Base-by-base conservation (phyloP, 2,329 filamentous ascomycete genomes). In the Diaporthe aspalathi region DNA sequence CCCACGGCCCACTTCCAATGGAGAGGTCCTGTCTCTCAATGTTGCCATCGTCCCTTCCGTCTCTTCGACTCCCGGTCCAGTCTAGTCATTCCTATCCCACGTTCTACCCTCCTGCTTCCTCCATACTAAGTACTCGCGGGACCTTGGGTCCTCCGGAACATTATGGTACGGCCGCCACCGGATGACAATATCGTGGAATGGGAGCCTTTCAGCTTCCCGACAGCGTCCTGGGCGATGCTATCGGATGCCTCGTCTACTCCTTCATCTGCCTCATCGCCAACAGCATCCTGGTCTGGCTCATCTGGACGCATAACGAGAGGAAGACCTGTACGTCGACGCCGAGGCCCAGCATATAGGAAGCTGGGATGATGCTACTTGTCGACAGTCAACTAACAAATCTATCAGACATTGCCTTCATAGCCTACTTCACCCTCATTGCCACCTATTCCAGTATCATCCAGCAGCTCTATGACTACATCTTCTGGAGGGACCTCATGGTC, bases 151-250 rank as follows among this genome's bases (percentile, higher is more conserved):
- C 43, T 47, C 60, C 43, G 45, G 60, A 50, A 38, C 60, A 65
- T 38, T 65, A 65, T 65, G 60, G 29, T 65, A 65, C 60, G 29
- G 60, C 60, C 60, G 32, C 60, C 60, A 65, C 45, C 60, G 60
- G 60, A 65, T 68, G 60, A 66, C 27, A 68, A 62, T 32, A 67
- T 47, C 67, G 60, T 72, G 70, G 67, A 68, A 72, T 72, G 70
- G 70, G 70, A 49, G 70, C 70, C 70, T 72, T 72, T 70, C 70
- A 72, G 70, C 70, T 72, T 70, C 70, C 70, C 29, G 70, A 67
- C 60, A 72, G 70, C 67, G 70, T 72, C 60, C 35, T 67, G 29
- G 70, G 60, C 62, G 67, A 69, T 62, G 70, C 70, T 70, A 52
- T 70, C 43, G 70, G 50, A 20, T 72, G 70, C 27, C 60, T 72